Evolutionary conservation across 495 filamentous ascomycete genomes (phyloP), one percentile per base, ranked within the genome.

Genomic region (Xylaria acuta): DNA sequence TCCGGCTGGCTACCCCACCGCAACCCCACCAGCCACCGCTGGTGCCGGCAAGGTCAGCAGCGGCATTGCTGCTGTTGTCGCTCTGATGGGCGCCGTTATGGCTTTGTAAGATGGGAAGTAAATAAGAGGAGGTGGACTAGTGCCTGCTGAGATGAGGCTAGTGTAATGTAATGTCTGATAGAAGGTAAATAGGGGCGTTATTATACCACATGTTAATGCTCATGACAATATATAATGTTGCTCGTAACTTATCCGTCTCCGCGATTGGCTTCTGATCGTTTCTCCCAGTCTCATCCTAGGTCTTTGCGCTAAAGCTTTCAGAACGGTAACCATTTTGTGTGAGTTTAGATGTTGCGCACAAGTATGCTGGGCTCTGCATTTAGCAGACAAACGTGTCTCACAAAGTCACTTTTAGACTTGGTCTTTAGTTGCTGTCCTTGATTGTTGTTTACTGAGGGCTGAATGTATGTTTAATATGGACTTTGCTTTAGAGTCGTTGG

Each of bases 21-120:
- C 41, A 49, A 73, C 77, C 11, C 69, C 75, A 1, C 73, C 75
- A 32, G 69, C 69, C 32, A 78, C 76, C 6, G 78, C 75, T 6
- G 78, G 75, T 71, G 76, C 75, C 25, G 69, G 72, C 25, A 80
- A 76, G 72, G 51, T 78, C 20, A 72, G 74, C 40, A 75, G 76
- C 58, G 73, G 78, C 71, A 38, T 77, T 18, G 76, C 74, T 38
- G 77, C 72, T 22, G 71, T 58, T 38, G 20, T 80, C n/a, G 78
- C 74, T 49, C 27, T 74, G 36, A 72, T 69, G 43, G 78, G 76
- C 59, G 75, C 71, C 49, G 70, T 77, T 22, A 69, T 75, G 27
- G 70, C 73, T 25, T 64, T 80, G 70, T 72, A 67, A 72, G 47
- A 25, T 54, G 27, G 53, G 14, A 56, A 7, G 4, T 18, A 14